Conservation (phyloP, 805 yeast genomes). For the Ogataea dorogensis region DNA sequence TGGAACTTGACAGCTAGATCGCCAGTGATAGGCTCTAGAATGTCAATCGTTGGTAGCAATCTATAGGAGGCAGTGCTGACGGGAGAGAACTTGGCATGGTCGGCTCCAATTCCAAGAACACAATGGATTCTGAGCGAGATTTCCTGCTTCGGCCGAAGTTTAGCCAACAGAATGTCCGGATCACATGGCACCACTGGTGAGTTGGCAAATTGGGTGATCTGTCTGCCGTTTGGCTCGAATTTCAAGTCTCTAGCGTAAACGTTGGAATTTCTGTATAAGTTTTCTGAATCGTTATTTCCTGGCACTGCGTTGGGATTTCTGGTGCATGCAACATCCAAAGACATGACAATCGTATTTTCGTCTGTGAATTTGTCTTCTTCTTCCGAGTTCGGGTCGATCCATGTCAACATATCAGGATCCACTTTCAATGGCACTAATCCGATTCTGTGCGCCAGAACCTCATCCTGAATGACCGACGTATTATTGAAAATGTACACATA, state of each 20-base stretch:
- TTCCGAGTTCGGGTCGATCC: conserved; percentile 70
- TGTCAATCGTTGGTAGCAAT: conserved; percentile 82
- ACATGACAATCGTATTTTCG: conserved; percentile 83
- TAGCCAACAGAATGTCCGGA: conserved; percentile 87
- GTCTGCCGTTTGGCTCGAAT: conserved; percentile 91
- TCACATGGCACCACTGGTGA: conserved; percentile 74
- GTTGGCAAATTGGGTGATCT: conserved; percentile 64
- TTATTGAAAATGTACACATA: conserved; percentile 87
- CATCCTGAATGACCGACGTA: conserved; percentile 96
- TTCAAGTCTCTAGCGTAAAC: conserved; percentile 88
- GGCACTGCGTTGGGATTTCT: conserved; percentile 81
- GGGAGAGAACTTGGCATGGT: conserved; percentile 97
- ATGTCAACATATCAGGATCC: conserved; percentile 83
- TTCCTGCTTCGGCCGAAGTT: conserved; percentile 96
- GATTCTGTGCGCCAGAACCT: conserved; percentile 91
- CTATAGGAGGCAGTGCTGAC: conserved; percentile 96
- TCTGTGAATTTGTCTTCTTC: conserved; percentile 77
- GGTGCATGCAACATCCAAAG: conserved; percentile 79
- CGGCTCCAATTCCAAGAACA: conserved; percentile 85
- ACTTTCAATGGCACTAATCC: conserved; percentile 89
- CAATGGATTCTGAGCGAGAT: conserved; percentile 88
- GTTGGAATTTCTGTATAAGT: conserved; percentile 76
- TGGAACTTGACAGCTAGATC: conserved; percentile 75
- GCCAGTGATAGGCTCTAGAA: conserved; percentile 71
- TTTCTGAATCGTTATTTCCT: conserved; percentile 76